These are phyloP conservation scores for Colletotrichum euphorbiae DNA, from an alignment of 2,329 filamentous ascomycete species.

Conservation along the genomic window DNA sequence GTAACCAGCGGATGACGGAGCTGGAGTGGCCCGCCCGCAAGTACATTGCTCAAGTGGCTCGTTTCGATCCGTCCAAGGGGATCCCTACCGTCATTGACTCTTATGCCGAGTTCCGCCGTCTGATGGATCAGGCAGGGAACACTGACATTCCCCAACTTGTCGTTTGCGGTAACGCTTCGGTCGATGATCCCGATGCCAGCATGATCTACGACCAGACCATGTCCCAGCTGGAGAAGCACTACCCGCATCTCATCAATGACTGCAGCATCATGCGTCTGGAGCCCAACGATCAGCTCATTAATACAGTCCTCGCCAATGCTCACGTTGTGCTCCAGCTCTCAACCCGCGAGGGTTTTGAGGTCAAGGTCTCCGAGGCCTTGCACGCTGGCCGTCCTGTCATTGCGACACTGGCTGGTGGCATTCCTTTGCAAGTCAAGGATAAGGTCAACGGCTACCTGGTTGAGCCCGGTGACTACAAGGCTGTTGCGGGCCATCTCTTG, in stretches of 20 bases:
- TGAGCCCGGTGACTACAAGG: constrained; percentile 74
- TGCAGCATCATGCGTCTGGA: constrained; percentile 82
- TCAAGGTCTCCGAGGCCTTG: constrained; percentile 86
- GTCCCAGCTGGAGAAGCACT: constrained; percentile 71
- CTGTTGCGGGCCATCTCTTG: constrained; percentile 75
- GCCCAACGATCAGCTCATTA: constrained; percentile 83
- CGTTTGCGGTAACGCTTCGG: constrained; percentile 81
- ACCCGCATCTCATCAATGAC: constrained; percentile 70
- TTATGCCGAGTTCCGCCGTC: constrained; percentile 77
- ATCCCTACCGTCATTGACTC: constrained; percentile 81
- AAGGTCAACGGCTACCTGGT: constrained; percentile 80
- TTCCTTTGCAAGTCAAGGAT: constrained; percentile 81
- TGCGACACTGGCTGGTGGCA: constrained; percentile 80
- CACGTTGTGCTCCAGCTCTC: constrained; percentile 83
- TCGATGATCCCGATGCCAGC: constrained; percentile 83
- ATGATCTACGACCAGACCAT: constrained; percentile 79
- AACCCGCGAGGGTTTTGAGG: constrained; percentile 85
- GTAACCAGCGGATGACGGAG: constrained; percentile 69
- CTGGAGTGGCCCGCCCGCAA: constrained; percentile 69
- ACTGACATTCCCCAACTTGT: constrained; percentile 76
- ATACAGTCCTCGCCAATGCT: constrained; percentile 78
- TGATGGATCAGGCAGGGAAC: constrained; percentile 64
- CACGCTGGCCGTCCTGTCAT: constrained; percentile 85
- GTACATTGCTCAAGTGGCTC: constrained; percentile 84
- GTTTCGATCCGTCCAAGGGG: constrained; percentile 87